Evolutionary conservation across 768 basidiomycete species (phyloP).

Genomic region (Gymnopilus junonius): DNA sequence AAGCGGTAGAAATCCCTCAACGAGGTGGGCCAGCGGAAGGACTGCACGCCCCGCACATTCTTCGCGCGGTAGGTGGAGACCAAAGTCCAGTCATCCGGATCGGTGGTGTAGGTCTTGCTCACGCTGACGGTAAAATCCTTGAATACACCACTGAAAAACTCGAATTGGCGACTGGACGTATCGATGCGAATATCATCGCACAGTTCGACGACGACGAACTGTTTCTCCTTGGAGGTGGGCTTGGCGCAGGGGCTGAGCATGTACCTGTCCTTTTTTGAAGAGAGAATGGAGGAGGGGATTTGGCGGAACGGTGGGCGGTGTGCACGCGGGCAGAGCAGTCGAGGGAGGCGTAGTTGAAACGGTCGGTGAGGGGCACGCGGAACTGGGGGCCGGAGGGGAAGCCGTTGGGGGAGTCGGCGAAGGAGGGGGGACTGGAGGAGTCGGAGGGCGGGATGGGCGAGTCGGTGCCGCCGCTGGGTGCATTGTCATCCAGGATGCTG

Average conservation of each 20-base stretch:
- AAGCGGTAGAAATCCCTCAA: conserved; percentile 89
- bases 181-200: conserved; percentile 98
- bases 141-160: conserved; percentile 98
- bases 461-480: conserved; percentile 10
- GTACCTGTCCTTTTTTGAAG: conserved; percentile 90
- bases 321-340: conserved; percentile 97
- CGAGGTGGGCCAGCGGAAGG: conserved; percentile 77
- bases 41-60: conserved; percentile 91
- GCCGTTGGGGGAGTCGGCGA: conserved; percentile 15
- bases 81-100: conserved; percentile 65
- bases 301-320: conserved; percentile 77
- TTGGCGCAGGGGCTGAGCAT: conserved; percentile 92
- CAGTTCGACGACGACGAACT: conserved; percentile 92
- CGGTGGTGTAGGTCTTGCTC: conserved; percentile 76
- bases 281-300: conserved; percentile 83
- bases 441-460: conserved; percentile 4
- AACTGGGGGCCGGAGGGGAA: conserved; percentile 10
- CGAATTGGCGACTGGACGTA: conserved; percentile 96
- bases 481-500: conserved; percentile 11
- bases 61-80: conserved; percentile 85
- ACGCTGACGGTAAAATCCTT: conserved; percentile 88
- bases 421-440: background rate
- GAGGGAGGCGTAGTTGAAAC: conserved; percentile 92
- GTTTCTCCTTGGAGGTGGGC: conserved; percentile 55
- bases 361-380: conserved; percentile 76